Percentiles rank a stretch among this genome's conserved stretches.
Conservation (phyloP, 2,329 filamentous ascomycete genomes). For the Arachnomyces sp. region DNA sequence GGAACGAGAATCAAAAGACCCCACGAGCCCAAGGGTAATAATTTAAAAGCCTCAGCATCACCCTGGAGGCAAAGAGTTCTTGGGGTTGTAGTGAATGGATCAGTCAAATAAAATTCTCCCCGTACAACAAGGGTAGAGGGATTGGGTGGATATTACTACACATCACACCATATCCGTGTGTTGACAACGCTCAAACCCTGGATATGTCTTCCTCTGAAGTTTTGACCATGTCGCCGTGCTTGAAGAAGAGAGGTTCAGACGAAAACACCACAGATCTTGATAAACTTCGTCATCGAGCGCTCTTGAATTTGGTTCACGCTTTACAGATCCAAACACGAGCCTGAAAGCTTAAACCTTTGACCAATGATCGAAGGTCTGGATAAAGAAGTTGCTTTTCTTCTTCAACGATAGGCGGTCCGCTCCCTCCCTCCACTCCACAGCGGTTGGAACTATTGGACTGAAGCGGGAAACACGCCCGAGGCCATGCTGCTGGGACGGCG, state of each 20-base stretch:
- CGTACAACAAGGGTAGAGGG: too few species aligned
- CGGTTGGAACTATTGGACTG: constrained; percentile 11
- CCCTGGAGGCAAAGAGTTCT: constrained; percentile 2
- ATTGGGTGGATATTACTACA: too few species aligned
- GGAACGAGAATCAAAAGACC: too few species aligned
- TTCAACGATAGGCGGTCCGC: not conserved
- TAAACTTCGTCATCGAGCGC: not conserved
- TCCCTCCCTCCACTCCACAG: not conserved
- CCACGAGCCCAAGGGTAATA: constrained; percentile 17
- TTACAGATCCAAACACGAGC: constrained; percentile 10
- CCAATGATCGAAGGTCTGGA: too few species aligned
- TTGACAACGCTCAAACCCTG: too few species aligned
- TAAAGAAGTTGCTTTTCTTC: not conserved
- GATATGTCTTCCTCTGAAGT: too few species aligned
- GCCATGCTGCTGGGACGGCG: constrained; percentile 21
- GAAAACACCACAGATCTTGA: too few species aligned
- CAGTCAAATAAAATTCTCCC: too few species aligned
- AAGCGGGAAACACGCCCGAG: constrained; percentile 22
- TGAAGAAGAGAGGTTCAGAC: too few species aligned
- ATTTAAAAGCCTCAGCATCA: constrained; percentile 14
- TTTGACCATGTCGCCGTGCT: too few species aligned
- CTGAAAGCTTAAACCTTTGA: too few species aligned
- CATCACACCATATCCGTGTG: too few species aligned
- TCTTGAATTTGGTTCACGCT: constrained; percentile 18
- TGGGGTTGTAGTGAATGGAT: not conserved